These are phyloP conservation scores for Didymella pinodella DNA, from an alignment of 2,329 filamentous ascomycete genomes.

Conservation along the genomic window DNA sequence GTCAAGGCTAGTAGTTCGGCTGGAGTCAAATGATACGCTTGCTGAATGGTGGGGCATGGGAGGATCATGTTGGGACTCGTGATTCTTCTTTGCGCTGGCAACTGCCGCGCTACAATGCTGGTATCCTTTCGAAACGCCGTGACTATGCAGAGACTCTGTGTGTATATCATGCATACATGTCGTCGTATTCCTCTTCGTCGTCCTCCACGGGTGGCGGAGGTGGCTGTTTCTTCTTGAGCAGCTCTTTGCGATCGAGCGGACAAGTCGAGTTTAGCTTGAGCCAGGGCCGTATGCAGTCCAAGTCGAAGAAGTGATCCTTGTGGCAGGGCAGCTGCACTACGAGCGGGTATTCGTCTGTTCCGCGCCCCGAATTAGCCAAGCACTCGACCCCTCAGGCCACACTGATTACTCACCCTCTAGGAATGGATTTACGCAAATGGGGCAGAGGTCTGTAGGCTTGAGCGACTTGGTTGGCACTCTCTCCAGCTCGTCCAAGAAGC, in stretches of 20 bases:
- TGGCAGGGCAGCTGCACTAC: constrained; percentile 70
- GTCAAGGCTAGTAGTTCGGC: not conserved
- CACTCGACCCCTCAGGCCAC: not conserved
- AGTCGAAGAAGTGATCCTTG: constrained; percentile 67
- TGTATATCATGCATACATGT: constrained; percentile 56
- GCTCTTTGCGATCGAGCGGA: constrained; percentile 66
- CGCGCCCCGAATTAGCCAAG: constrained; percentile 30
- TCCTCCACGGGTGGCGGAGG: constrained; percentile 58
- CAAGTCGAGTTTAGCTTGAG: constrained; percentile 70
- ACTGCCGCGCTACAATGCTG: not conserved
- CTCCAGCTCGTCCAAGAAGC: constrained; percentile 67
- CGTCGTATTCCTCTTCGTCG: constrained; percentile 61
- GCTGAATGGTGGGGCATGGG: not conserved
- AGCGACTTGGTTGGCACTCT: constrained; percentile 65
- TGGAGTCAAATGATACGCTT: not conserved
- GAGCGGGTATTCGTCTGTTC: constrained; percentile 65
- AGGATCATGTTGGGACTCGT: not conserved
- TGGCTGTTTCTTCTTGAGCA: constrained; percentile 61
- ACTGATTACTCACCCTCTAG: constrained; percentile 59
- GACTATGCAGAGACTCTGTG: not conserved
- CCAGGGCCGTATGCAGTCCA: constrained; percentile 72
- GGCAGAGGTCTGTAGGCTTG: constrained; percentile 62
- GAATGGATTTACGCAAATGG: constrained; percentile 68
- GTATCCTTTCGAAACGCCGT: constrained; percentile 1
- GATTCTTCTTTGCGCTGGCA: not conserved